A percentile compares a stretch with the other conserved stretches of the same genome.
phyloP scores from a whole-genome alignment of 441 rosid genomes.

The Raphanus hybrid region DNA sequence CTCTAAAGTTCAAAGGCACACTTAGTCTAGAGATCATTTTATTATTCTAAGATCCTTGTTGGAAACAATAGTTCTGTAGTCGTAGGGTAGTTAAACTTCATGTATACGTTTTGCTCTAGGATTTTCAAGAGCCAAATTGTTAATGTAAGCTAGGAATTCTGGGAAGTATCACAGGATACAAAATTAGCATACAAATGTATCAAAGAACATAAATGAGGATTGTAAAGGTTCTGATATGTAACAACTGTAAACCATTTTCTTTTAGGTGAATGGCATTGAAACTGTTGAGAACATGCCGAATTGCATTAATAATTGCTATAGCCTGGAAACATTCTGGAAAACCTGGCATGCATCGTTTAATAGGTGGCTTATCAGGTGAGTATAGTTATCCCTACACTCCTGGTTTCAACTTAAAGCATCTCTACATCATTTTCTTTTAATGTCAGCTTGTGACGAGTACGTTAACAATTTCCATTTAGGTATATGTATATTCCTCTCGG shows the following conservation, averaged over 20 bases:
- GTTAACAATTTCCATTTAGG: constrained; percentile 48
- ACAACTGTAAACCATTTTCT: constrained; percentile 10
- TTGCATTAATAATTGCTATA: constrained; percentile 90
- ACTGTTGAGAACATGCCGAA: constrained; percentile 93
- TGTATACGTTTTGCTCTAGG: background rate
- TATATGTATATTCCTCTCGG: constrained; percentile 98
- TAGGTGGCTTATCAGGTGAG: constrained; percentile 97
- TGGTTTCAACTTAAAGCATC: constrained; percentile 8
- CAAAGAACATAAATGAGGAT: background rate
- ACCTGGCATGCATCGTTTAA: constrained; percentile 98
- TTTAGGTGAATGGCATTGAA: constrained; percentile 86
- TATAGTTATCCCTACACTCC: constrained; percentile 19
- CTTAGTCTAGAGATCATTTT: background rate
- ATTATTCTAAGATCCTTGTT: background rate
- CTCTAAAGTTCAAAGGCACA: background rate
- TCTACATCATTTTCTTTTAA: background rate
- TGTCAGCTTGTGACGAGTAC: background rate
- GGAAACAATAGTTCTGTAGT: background rate
- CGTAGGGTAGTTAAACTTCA: constrained; percentile 3
- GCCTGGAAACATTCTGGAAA: constrained; percentile 94
- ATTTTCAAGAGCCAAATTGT: background rate
- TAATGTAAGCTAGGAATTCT: background rate
- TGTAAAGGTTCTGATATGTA: constrained; percentile 7
- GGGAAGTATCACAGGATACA: background rate
- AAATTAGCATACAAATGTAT: background rate